Percentiles rank a stretch among this genome's conserved stretches.
Conservation (phyloP, 148 eudicot genomes). For the Spergularia bocconei region DNA sequence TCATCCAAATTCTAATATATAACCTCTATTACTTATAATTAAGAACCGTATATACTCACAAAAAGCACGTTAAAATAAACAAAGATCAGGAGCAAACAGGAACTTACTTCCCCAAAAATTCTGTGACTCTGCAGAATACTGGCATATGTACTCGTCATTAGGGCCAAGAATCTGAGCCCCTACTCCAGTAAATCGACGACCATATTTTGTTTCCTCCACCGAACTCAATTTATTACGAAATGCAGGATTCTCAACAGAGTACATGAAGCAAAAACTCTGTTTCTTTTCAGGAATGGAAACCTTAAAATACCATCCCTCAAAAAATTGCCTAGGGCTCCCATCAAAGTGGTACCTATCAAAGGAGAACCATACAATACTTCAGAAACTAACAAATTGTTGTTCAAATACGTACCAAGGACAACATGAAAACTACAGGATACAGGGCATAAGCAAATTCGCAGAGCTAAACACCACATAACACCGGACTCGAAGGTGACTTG, state of each 20-base stretch:
- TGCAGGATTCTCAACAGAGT: conserved; percentile 89
- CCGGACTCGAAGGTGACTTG: background rate
- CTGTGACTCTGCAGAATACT: conserved; percentile 55
- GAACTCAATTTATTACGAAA: conserved; percentile 54
- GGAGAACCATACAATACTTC: conserved; percentile 18
- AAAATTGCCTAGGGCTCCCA: conserved; percentile 71
- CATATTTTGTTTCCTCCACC: conserved; percentile 58
- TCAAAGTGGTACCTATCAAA: conserved; percentile 78
- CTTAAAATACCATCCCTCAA: conserved; percentile 99
- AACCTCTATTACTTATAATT: too few species aligned
- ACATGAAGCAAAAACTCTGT: conserved; percentile 97
- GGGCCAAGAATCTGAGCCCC: conserved; percentile 96
- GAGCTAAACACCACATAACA: background rate
- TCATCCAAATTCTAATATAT: too few species aligned
- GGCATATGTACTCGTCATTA: conserved; percentile 91
- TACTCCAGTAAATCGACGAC: conserved; percentile 80
- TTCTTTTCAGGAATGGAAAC: conserved; percentile 82
- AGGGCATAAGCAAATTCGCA: background rate
- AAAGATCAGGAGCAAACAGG: conserved; percentile 8
- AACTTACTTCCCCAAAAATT: conserved; percentile 96
- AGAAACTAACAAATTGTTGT: background rate
- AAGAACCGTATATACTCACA: background rate
- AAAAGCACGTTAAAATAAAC: background rate
- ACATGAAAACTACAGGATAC: background rate
- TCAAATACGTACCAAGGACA: conserved; percentile 1